Evolutionary conservation across 163 green algal genomes (phyloP), one percentile per base, ranked within the genome.

Genomic region (Scenedesmus sp.): DNA sequence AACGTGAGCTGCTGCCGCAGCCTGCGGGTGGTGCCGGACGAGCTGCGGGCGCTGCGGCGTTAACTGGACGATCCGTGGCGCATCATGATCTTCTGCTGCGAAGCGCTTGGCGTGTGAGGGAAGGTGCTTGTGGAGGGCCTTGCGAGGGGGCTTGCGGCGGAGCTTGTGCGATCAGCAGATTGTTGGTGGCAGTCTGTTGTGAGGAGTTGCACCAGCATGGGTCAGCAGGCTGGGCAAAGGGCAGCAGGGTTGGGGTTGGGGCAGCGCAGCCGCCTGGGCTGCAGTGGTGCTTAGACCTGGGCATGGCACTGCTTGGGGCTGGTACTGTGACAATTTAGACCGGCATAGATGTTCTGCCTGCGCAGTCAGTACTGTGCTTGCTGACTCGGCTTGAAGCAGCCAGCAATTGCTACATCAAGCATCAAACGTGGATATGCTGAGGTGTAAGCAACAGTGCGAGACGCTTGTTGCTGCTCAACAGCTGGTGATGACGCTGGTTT

Each of bases 151-250:
- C 34, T 46, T 46, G 34, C 34, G 34, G 34, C 0, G 34, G 34
- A 46, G 34, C 34, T 46, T 46, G 34, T 46, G 34, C 34, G 34
- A 18, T 70, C 16, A 18, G 0, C 62, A 18, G 12, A 5, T 3
- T 70, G 62, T 20, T 70, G 62, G 3, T 70, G 62, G 2, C 12
- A 23, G 62, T 20, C 20, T 5, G 62, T 70, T 73, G 83, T 60
- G 83, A 10, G 74, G 7, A 26, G 7, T 46, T 46, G 34, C 34
- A 46, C 34, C 34, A 46, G 34, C 7, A 56, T 52, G 46, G n/a
- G 82, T 4, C 34, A 84, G 16, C 64, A 82, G 13, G 83, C 86
- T 46, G 64, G 94, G 46, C 79, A 88, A 54, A 46, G 94, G 16
- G 88, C 88, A 9, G 62, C 62, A 70, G 62, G 62, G 62, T 15